These are phyloP conservation scores for Oryza meyeriana DNA, from an alignment of 176 grass and related monocot genomes.

Conservation along the genomic window DNA sequence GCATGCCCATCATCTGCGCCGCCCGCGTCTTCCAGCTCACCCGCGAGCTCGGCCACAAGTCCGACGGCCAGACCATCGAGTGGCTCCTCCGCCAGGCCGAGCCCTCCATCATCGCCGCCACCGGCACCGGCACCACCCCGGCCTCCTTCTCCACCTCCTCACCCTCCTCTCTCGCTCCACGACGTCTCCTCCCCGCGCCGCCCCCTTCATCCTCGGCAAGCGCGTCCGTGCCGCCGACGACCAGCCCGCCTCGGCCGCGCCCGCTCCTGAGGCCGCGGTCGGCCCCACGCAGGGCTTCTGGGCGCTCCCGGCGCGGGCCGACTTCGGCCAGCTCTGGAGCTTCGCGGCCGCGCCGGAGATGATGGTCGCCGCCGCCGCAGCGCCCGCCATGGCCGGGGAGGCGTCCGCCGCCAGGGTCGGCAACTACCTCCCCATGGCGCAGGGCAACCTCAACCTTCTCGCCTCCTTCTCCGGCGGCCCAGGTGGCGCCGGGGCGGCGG, in stretches of 20 bases:
- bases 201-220: conserved; percentile 86
- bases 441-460: conserved; percentile 91
- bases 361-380: conserved; percentile 43
- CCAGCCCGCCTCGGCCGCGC: neutral
- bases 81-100: conserved; percentile 95
- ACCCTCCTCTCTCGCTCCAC: conserved; percentile 1
- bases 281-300: conserved; percentile 52
- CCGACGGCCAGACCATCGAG: conserved; percentile 95
- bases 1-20: conserved; percentile 93
- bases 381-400: conserved; percentile 47
- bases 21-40: conserved; percentile 92
- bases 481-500: neutral
- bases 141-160: conserved; percentile 81
- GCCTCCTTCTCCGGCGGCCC: conserved; percentile 71
- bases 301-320: conserved; percentile 61
- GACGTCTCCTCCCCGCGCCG: conserved; percentile 15
- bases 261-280: neutral
- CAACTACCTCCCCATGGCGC: conserved; percentile 84
- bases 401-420: conserved; percentile 84
- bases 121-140: conserved; percentile 71
- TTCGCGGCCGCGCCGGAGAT: conserved; percentile 75
- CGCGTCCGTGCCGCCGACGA: conserved; percentile 37
- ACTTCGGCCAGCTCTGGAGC: conserved; percentile 86
- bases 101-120: conserved; percentile 91
- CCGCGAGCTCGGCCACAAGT: conserved; percentile 95